Base-by-base conservation (phyloP, 176 grass and related monocot species). In the Triticum urartu region DNA sequence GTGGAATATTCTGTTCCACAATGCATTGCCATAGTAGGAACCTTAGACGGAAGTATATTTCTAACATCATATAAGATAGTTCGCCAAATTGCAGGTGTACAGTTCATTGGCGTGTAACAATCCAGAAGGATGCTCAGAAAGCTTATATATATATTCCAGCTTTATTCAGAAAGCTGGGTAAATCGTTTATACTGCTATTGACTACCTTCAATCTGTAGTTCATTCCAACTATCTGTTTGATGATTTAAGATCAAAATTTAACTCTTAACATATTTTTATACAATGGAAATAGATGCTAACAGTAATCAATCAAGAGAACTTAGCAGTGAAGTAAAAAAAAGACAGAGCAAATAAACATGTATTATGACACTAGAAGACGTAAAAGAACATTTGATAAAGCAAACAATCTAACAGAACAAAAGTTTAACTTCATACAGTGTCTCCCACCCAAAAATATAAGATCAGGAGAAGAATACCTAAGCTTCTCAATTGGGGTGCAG, bases 401-500 rank as follows among this genome's bases (percentile, higher is more conserved):
- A 89, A 92, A 4, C 24, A 70, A 73, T 78, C 22, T 66, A 32
- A 13, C 20, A 36, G 17, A 79, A 79, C 5, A 70, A 35, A 80
- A 63, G 25, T 33, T 59, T 43, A 87, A 77, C 11, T 45, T 11
- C 21, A 58, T 14, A 39, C 5, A 30, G 14, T 73, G 15, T 15
- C 32, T 73, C 10, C 50, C 12, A 24, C 52, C 54, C 1, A 32
- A 70, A 43, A 64, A 50, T 63, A 26, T 34, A 86, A 72, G 80
- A 66, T 79, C 13, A 80, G 4, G 1, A 76, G 75, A 78, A 85
- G 59, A 91, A 83, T 89, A 97, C 94, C 92, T 97, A 72, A 97
- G 89, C 77, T 97, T 97, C 47, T 97, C 94, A 24, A 68, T 7
- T 48, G 94, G 90, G 42, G 88, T 17, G 11, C 83, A 90, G 56